Evolutionary conservation across 1,284 basidiomycete species (phyloP), one percentile per base, ranked within the genome.

Genomic region (Paramarasmius palmivorus): DNA sequence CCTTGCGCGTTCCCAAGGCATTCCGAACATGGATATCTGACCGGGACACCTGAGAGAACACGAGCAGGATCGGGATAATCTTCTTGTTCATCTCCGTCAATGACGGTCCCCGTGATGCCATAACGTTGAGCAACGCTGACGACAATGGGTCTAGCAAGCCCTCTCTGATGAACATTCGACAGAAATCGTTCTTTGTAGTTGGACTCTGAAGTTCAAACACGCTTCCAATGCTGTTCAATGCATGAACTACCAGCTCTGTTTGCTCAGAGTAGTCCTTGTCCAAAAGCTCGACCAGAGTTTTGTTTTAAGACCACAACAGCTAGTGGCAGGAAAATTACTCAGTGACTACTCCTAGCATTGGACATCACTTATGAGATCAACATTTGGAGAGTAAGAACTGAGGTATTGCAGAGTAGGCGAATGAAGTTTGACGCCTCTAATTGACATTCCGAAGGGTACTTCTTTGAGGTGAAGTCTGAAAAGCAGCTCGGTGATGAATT

Each of bases 111-210:
- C 83, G 81, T 59, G 83, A 89, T 3, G 83, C 81, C 77, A 95
- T 90, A 52, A 98, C 91, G 60, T 92, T 91, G 50, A 96, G 75
- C 37, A 99, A 71, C 0, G 95, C 95, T 0, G 90, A 88, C 0
- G 95, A 94, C 1, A 99, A 73, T 0, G 96, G 96, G 61, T 98
- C 95, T 35, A 98, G 77, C 4, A 98, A 77, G 15, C 95, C 95
- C 70, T 98, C 96, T 22, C 93, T 84, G 29, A 97, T 94, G 72
- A 98, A 95, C 92, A 98, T 97, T 15, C 96, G 85, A 67, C 95
- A 98, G 67, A 98, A 98, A 71, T 98, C 96, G 66, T 96, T 98
- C 65, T 97, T 93, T 7, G 95, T 95, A 7, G 95, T 97, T 1
- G 95, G 93, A 48, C 92, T 94, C 70, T 95, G 86, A 9, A 98